Percentiles rank a stretch among this genome's conserved stretches.
These are phyloP conservation scores for Xanthoceras sorbifolium DNA, from an alignment of 345 rosid genomes.

Conservation along the genomic window DNA sequence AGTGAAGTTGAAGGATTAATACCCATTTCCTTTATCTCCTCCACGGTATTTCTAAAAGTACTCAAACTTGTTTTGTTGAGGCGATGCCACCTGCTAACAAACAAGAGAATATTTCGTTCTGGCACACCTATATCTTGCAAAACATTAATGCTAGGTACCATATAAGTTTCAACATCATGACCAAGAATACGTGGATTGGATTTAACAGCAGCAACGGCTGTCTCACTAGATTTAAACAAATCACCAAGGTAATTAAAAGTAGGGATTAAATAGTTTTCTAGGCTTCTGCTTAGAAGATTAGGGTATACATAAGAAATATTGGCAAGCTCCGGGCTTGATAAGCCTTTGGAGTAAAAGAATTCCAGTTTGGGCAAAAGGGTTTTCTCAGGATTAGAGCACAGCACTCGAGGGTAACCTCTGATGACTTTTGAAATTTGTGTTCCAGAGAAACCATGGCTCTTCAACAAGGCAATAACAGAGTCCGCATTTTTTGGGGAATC, in stretches of 20 bases:
- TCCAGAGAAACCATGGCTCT: slow-evolving; percentile 28
- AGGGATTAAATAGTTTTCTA: slow-evolving; percentile 36
- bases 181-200: not conserved
- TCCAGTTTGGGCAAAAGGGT: slow-evolving; percentile 43
- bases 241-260: slow-evolving; percentile 22
- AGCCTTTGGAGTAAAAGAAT: slow-evolving; percentile 35
- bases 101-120: not conserved
- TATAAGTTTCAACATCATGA: not conserved
- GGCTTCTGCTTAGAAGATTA: slow-evolving; percentile 14
- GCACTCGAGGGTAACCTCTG: slow-evolving; percentile 15
- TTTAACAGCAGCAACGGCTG: slow-evolving; percentile 8
- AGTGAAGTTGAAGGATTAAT: slow-evolving; percentile 12
- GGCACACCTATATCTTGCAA: slow-evolving; percentile 34
- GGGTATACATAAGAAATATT: slow-evolving; percentile 4
- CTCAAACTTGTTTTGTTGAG: not conserved
- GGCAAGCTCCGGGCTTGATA: slow-evolving; percentile 23
- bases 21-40: slow-evolving; percentile 25
- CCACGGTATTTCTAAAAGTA: slow-evolving; percentile 13
- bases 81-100: slow-evolving; percentile 16
- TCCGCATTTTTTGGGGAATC: slow-evolving; percentile 12
- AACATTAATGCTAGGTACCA: not conserved
- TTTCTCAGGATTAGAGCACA: slow-evolving; percentile 17
- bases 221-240: slow-evolving; percentile 17
- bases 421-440: slow-evolving; percentile 23
- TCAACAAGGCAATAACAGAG: slow-evolving; percentile 23